Base-by-base conservation (phyloP, 768 basidiomycete genomes). In the Termitomyces sp. region DNA sequence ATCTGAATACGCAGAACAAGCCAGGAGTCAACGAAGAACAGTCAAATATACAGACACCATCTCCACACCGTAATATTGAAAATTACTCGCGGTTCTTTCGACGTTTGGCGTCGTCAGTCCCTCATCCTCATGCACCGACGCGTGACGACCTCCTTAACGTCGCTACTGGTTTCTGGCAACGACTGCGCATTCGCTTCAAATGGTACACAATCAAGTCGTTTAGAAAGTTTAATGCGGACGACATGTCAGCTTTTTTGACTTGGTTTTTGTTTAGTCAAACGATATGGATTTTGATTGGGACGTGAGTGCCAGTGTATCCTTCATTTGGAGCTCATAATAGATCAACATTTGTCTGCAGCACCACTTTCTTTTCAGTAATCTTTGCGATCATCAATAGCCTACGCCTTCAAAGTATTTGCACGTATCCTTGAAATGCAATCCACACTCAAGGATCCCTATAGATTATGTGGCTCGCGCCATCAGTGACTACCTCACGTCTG, bases 121-220 rank as follows among this genome's bases (percentile, higher is more conserved):
- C 92, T 4, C 87, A 86, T 63, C 75, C 83, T 45, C 85, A 84
- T 58, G 77, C 88, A 35, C 96, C 94, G 0, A 91, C 92, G 0
- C 83, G 87, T 40, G 94, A 97, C 42, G 92, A 98, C 66, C 86
- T 98, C 55, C 78, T 98, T 33, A 83, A 81, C 18, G 88, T 92
- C 3, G 87, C 95, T 3, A 89, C 81, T 29, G 86, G 88, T n/a
- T 94, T 95, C 68, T 94, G 94, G 86, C 83, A 96, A 60, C 84
- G 97, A 3, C 69, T 89, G 22, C 81, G 87, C 20, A 89, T 98
- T 61, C 83, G 93, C n/a, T 92, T 98, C 75, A 94, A 94, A 67
- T 99, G 97, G 97, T 89, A 94, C 60, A 93, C 93, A 11, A 95
- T 98, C 63, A 80, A 91, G 58, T 93, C 91, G 4, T 99, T 97